phyloP scores from a whole-genome alignment of 345 rosid genomes.

The Bruguiera parviflora region DNA sequence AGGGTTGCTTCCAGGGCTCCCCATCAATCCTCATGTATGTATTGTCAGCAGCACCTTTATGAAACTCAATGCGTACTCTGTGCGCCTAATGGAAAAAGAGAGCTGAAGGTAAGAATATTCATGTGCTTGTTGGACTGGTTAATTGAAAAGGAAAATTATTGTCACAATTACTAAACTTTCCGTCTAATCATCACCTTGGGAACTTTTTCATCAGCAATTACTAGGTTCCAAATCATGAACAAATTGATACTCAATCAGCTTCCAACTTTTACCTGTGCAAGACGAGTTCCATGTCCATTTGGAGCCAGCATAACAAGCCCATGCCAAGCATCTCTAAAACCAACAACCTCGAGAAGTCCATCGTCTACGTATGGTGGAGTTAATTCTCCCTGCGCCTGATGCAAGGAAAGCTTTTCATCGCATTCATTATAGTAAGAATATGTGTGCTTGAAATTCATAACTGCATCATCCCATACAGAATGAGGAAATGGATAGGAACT shows the following conservation, averaged over 20 bases:
- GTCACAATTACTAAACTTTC: too few relatives aligned
- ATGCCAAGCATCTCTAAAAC: constrained; percentile 97
- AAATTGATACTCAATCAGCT: too few relatives aligned
- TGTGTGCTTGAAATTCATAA: background rate
- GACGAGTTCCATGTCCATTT: constrained; percentile 86
- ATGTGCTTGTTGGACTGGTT: background rate
- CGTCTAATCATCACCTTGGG: too few relatives aligned
- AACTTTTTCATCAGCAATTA: too few relatives aligned
- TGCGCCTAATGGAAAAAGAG: constrained; percentile 47
- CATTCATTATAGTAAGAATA: background rate
- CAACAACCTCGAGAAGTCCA: constrained; percentile 76
- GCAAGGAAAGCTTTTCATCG: constrained; percentile 14
- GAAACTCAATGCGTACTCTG: constrained; percentile 69
- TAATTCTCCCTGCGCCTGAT: constrained; percentile 52
- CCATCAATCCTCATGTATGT: constrained; percentile 90
- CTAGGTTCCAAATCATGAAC: too few relatives aligned
- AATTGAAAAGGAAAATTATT: too few relatives aligned
- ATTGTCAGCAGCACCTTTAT: constrained; percentile 63
- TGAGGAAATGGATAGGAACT: constrained; percentile 18
- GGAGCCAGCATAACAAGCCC: constrained; percentile 79
- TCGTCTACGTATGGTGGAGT: constrained; percentile 89
- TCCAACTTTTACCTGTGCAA: constrained; percentile 59
- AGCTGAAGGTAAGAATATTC: background rate
- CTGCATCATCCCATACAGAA: background rate
- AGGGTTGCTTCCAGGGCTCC: constrained; percentile 89